Evolutionary conservation across 495 filamentous ascomycete genomes (phyloP), one percentile per base, ranked within the genome.

Genomic region (Collariella sp.): DNA sequence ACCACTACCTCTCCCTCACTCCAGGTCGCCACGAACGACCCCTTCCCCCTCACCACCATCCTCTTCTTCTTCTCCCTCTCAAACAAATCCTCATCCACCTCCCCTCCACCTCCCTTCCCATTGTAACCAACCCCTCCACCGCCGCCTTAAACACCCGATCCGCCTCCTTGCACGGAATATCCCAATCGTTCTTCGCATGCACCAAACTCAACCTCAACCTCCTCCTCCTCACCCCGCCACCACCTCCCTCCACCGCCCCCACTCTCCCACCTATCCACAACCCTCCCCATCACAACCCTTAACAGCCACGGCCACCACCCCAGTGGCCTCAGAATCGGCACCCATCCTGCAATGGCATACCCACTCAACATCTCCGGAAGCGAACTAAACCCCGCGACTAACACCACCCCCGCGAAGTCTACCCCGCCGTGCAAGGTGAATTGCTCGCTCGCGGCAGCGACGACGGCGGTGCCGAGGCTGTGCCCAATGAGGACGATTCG

Each of bases 401-500:
- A 73, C 13, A 98, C 73, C 0, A 95, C 72, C 34, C 86, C 88
- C 0, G 65, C 86, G 68, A 82, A 91, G 12, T 79, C 74, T 22
- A 73, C 57, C 3, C 69, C 69, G 46, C 66, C 54, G 36, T 66
- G 54, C 46, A 52, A 33, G 53, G 65, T 73, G 56, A 87, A 91
- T 34, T 80, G 76, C 58, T 93, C 85, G 0, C 80, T 82, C 1
- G 87, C 81, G 18, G 77, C 91, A 19, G 82, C 70, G 13, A 82
- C 81, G 2, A 96, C 86, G 1, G 87, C 91, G 9, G 93, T 95
- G 24, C 93, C 93, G 2, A 98, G 82, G 55, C 84, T 89, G 52
- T 96, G 91, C 41, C 91, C 91, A n/a, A 91, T 66, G 39, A 96
- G 73, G 10, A 88, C 79, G 43, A 96, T 95, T 12, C 81, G 78